Evolutionary conservation across 2,329 filamentous ascomycete genomes (phyloP), one percentile per base, ranked within the genome.

Genomic region (Nigrospora sphaerica): DNA sequence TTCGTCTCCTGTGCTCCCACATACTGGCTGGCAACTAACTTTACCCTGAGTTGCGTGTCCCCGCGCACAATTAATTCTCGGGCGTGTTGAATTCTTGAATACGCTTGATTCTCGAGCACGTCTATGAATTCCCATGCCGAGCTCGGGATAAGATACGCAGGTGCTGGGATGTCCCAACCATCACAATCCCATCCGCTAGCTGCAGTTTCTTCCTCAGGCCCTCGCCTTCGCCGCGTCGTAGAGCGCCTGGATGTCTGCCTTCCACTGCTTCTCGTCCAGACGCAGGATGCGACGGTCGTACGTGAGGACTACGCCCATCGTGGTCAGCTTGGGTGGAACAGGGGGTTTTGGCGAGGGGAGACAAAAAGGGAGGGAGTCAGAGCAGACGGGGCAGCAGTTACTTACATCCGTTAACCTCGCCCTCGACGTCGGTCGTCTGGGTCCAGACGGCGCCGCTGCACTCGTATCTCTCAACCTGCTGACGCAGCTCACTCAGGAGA

Each of bases 351-450:
- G 28, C 14, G n/a, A 4, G 14, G 12, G n/a, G 5, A 41, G 9
- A 19, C 4, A 3, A 17, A 3, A 13, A 23, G 23, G 10, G 7
- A 5, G 16, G 12, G 16, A 6, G 4, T 28, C 23, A 28, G 23
- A 9, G 23, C 6, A 6, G 23, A 11, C 23, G 16, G 12, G 38
- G 14, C 14, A 32, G 43, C 4, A 28, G 14, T 19, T 2, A 49
- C 49, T 49, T 41, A 49, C 49, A 66, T 0, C 85, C 85, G 53
- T 88, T 88, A 10, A 88, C 80, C 59, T 88, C 85, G 5, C 83
- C 84, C 59, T 88, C 84, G 0, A 88, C 84, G 54, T 88, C 85
- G 0, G 81, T 85, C 0, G 83, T 88, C 67, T 88, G 84, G 1
- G 85, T 88, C 75, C 82, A 88, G 0, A 88, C 75, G 12, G 76